Conservation (phyloP, 1,284 basidiomycete genomes). For the Cutaneotrichosporon mucoides region DNA sequence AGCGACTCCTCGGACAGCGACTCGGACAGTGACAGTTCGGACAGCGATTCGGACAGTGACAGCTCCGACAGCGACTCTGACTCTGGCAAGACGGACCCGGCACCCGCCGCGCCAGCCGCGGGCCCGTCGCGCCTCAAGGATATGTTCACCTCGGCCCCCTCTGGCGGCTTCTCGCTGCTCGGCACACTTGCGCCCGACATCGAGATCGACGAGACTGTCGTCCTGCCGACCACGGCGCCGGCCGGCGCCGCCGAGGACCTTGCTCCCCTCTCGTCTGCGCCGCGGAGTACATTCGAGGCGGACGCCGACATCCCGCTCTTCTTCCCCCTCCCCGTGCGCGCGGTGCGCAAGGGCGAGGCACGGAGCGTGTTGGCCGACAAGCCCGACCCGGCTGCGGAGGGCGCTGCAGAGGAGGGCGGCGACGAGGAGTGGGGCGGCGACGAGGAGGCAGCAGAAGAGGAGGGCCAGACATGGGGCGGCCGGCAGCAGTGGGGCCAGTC, state of each 20-base stretch:
- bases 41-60: constrained; percentile 7
- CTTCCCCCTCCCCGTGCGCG: constrained; percentile 28
- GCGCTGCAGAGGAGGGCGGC: constrained; percentile 13
- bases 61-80: constrained; percentile 11
- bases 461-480: background rate
- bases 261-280: constrained; percentile 11
- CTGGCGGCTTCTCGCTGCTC: constrained; percentile 18
- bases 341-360: constrained; percentile 22
- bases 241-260: constrained; percentile 8
- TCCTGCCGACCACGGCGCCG: constrained; percentile 21
- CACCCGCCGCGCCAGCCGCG: background rate
- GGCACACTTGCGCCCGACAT: constrained; percentile 38
- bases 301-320: constrained; percentile 38
- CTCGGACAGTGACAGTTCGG: constrained; percentile 5
- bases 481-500: background rate
- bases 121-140: constrained; percentile 28
- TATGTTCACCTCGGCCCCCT: constrained; percentile 29
- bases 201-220: constrained; percentile 44
- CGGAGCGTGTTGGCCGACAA: constrained; percentile 10
- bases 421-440: constrained; percentile 11
- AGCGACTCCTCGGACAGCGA: background rate
- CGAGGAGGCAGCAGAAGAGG: background rate
- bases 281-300: constrained; percentile 33
- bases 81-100: constrained; percentile 4
- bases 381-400: constrained; percentile 1